Evolutionary conservation across 148 eudicot genomes (phyloP).

Genomic region (Heliamphora exappendiculata): DNA sequence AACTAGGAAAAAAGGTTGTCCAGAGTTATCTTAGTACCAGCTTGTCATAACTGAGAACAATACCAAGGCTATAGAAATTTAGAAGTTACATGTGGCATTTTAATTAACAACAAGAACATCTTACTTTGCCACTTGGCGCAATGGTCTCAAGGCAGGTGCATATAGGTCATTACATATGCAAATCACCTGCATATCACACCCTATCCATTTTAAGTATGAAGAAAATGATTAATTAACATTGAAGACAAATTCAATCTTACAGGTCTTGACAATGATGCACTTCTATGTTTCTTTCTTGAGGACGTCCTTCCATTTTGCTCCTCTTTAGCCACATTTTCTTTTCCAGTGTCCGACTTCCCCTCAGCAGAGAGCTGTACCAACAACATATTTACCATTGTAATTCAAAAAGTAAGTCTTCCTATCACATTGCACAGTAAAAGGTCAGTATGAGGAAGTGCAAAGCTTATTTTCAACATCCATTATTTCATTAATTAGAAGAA

Average conservation of each 20-base stretch:
- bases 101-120: constrained; percentile 14
- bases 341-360: constrained; percentile 43
- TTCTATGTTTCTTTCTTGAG: constrained; percentile 48
- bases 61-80: not conserved
- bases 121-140: constrained; percentile 95
- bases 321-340: constrained; percentile 40
- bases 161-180: constrained; percentile 98
- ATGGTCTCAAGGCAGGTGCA: constrained; percentile 87
- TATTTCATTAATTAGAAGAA: not conserved
- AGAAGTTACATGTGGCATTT: not conserved
- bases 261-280: constrained; percentile 69
- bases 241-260: constrained; percentile 38
- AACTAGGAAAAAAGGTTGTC: not conserved
- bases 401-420: not conserved
- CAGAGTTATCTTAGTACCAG: not conserved
- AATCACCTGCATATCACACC: constrained; percentile 55
- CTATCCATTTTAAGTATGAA: constrained; percentile 8
- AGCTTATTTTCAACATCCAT: not conserved
- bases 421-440: not conserved
- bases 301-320: constrained; percentile 46
- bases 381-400: not conserved
- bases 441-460: not conserved
- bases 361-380: constrained; percentile 68
- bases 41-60: not conserved
- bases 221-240: not conserved